Evolutionary conservation across 2,329 filamentous ascomycete genomes (phyloP).

Genomic region (Sarocladium strictum): DNA sequence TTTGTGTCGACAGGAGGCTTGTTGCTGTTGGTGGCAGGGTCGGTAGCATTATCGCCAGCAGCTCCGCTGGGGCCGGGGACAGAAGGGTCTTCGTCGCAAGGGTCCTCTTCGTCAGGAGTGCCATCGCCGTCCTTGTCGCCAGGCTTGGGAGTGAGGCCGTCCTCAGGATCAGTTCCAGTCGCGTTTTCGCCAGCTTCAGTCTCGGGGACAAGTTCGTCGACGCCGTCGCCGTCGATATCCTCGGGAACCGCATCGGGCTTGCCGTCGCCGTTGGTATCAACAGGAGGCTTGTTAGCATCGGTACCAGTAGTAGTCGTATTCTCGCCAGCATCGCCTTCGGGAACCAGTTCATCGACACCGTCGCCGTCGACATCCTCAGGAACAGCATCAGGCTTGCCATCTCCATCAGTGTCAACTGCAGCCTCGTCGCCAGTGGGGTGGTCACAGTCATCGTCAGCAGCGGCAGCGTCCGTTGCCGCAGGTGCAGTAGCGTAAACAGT

Average conservation of each 20-base stretch:
- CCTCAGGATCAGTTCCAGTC: background rate
- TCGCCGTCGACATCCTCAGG: background rate
- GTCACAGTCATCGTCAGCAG: slow-evolving; percentile 4
- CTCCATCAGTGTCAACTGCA: background rate
- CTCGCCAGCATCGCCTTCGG: background rate
- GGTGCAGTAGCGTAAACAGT: slow-evolving; percentile 23
- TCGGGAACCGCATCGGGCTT: slow-evolving; percentile 1
- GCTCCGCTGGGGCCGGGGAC: background rate
- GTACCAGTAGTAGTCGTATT: background rate
- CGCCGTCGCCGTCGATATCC: background rate
- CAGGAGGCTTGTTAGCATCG: background rate
- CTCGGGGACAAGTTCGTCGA: slow-evolving; percentile 7
- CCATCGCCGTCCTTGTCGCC: slow-evolving; percentile 4
- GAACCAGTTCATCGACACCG: background rate
- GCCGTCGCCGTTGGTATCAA: too few relatives aligned
- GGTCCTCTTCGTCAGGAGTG: slow-evolving; percentile 2
- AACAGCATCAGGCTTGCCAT: background rate
- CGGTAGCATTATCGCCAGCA: background rate
- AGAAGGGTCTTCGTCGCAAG: background rate
- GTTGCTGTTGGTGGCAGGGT: background rate
- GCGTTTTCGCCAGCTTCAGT: slow-evolving; percentile 8
- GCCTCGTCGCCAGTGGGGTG: background rate
- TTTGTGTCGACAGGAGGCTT: background rate
- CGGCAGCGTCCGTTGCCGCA: slow-evolving; percentile 10
- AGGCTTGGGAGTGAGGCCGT: background rate